Base-by-base conservation (phyloP, 108 stramenopile genomes). In the Skeletonema potamos region DNA sequence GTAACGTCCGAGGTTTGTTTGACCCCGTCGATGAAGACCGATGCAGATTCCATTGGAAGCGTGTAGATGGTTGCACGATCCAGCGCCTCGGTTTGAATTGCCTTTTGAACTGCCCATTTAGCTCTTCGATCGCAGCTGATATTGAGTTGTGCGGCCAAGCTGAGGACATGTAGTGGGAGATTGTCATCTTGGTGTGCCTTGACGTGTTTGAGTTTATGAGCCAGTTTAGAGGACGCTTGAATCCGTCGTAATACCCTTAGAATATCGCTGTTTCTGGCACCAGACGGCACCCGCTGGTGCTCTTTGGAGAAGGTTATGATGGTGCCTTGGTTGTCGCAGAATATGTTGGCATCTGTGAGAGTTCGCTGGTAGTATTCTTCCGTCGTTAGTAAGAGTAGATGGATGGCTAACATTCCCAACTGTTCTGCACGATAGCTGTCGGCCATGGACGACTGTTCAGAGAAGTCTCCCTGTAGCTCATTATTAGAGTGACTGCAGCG, bases 361-460 rank as follows among this genome's bases (percentile, higher is more conserved):
- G 39, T 44, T 2, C 22, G 6, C 2, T 13, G 3, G 12, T 27
- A 65, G 39, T 43, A 43, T 26, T 43, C 26, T 4, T 43, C 64
- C 0, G 26, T 30, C 0, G 64, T 17, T 0, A 18, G 10, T 17
- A 24, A 18, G 3, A 65, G 13, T 2, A 39, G 17, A 13, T 69
- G 68, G 8, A 69, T 60, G 12, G 68, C 68, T 8, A 69, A 4
- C 60, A 69, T 29, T n/a, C 68, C 68, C 9, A 69, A 24, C n/a
- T 60, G 68, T 44, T 61, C 59, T 1, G 48, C 64, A 15, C 64
- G 20, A 18, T 66, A 61, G 54, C 54, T 56, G 13, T 27, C 9
- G 1, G 54, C 54, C 15, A 9, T 8, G 2, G 9, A 2, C 12
- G 54, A 56, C 2, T 56, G 8, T 9, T 56, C 54, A 6, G 27